Evolutionary conservation across 805 yeast genomes (phyloP).

Genomic region (Yarrowia yakushimensis): DNA sequence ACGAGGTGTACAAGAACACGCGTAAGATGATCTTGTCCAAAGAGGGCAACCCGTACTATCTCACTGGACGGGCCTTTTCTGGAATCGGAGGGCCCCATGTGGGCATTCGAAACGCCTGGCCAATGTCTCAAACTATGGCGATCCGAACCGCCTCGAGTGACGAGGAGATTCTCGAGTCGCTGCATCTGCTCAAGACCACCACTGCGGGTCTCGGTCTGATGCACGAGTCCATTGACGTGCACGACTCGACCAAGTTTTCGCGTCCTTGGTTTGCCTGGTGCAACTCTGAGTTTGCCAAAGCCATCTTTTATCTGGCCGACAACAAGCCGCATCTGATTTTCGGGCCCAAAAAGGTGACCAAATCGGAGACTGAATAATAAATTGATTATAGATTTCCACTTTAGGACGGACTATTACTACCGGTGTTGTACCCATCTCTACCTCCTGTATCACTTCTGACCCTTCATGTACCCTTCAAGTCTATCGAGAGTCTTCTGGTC

Average conservation of each 20-base stretch:
- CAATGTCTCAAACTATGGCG: slow-evolving; percentile 73
- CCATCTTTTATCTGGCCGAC: slow-evolving; percentile 70
- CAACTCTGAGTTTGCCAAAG: slow-evolving; percentile 84
- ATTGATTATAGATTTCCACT: background rate
- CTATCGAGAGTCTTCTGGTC: slow-evolving; percentile 29
- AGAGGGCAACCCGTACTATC: slow-evolving; percentile 73
- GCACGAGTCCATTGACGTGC: slow-evolving; percentile 76
- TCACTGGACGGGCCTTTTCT: slow-evolving; percentile 57
- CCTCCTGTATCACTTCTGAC: background rate
- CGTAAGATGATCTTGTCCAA: slow-evolving; percentile 68
- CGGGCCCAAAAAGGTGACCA: background rate
- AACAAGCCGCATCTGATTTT: slow-evolving; percentile 72
- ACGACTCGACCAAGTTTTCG: slow-evolving; percentile 48
- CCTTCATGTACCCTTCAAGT: slow-evolving; percentile 25
- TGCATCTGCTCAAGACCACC: slow-evolving; percentile 51
- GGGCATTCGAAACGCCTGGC: slow-evolving; percentile 82
- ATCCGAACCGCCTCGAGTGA: slow-evolving; percentile 75
- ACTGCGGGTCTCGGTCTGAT: slow-evolving; percentile 77
- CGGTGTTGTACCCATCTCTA: too few species aligned
- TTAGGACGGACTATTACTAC: too few species aligned
- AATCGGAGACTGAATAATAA: background rate
- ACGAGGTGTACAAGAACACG: slow-evolving; percentile 70
- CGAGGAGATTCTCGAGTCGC: slow-evolving; percentile 53
- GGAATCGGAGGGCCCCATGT: slow-evolving; percentile 93
- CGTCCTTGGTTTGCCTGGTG: slow-evolving; percentile 96